These are phyloP conservation scores for Salvia splendens DNA, from an alignment of 257 asterid species.

Conservation along the genomic window DNA sequence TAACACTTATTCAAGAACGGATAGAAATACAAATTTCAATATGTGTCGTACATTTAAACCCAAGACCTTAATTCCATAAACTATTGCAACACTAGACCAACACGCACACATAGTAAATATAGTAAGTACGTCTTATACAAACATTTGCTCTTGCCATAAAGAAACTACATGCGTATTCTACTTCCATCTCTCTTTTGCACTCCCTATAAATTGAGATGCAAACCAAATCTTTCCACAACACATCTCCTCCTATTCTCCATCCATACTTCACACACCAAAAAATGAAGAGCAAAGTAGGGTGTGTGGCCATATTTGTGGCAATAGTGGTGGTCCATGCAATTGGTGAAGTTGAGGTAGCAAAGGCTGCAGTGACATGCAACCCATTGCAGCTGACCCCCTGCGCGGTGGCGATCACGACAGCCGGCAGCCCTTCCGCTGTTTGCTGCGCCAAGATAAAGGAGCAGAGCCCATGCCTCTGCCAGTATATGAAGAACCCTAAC, in stretches of 20 bases:
- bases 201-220: constrained; percentile 42
- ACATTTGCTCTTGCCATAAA: background rate
- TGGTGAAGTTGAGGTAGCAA: constrained; percentile 40
- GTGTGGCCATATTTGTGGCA: constrained; percentile 35
- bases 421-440: constrained; percentile 48
- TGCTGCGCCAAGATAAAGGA: constrained; percentile 73
- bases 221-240: constrained; percentile 36
- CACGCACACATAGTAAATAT: too few species aligned
- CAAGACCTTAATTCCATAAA: background rate
- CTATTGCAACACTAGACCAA: too few species aligned
- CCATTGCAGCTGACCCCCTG: constrained; percentile 84
- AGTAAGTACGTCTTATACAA: too few species aligned
- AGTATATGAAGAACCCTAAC: constrained; percentile 69
- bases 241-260: background rate
- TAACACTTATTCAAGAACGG: too few species aligned
- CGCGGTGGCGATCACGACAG: constrained; percentile 64
- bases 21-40: background rate
- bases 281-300: constrained; percentile 37
- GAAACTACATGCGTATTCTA: background rate
- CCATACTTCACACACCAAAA: background rate
- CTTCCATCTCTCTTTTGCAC: background rate
- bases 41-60: too few species aligned
- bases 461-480: constrained; percentile 81
- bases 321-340: constrained; percentile 34
- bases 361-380: constrained; percentile 58